phyloP scores from a whole-genome alignment of 495 filamentous ascomycete species.

The Penicillium taxi region DNA sequence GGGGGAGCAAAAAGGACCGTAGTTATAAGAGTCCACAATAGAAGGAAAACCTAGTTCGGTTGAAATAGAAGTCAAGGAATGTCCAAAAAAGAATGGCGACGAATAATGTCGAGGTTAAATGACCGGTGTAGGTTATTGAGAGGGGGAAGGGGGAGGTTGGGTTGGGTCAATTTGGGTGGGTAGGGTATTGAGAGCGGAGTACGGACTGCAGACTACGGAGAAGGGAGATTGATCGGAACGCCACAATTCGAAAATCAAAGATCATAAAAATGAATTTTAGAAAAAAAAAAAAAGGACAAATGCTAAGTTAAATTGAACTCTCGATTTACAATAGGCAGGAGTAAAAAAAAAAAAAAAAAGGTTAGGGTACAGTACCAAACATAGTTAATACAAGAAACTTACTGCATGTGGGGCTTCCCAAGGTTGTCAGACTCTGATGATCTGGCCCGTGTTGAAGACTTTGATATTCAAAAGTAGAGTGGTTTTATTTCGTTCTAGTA shows the following conservation, averaged over 20 bases:
- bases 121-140: slow-evolving; percentile 5
- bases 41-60: slow-evolving; percentile 4
- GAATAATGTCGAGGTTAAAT: slow-evolving; percentile 5
- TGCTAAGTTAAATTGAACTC: no score
- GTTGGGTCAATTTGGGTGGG: no score
- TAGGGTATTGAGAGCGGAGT: slow-evolving; percentile 10
- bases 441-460: no score
- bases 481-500: no score
- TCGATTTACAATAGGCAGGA: no score
- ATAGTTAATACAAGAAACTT: no score
- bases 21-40: slow-evolving; percentile 8
- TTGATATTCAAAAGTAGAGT: no score
- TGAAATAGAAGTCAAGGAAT: slow-evolving; percentile 12
- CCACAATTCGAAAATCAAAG: slow-evolving; percentile 2
- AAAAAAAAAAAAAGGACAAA: not conserved
- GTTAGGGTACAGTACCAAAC: not conserved
- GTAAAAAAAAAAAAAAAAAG: not conserved
- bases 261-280: not conserved
- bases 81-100: slow-evolving; percentile 3
- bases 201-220: slow-evolving; percentile 18
- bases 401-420: not conserved
- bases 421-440: no score
- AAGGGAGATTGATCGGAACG: slow-evolving; percentile 1
- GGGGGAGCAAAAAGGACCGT: slow-evolving; percentile 11
- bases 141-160: slow-evolving; percentile 17